Base-by-base conservation (phyloP, 371 early-diverging fungal genomes). In the Mortierella sp. region DNA sequence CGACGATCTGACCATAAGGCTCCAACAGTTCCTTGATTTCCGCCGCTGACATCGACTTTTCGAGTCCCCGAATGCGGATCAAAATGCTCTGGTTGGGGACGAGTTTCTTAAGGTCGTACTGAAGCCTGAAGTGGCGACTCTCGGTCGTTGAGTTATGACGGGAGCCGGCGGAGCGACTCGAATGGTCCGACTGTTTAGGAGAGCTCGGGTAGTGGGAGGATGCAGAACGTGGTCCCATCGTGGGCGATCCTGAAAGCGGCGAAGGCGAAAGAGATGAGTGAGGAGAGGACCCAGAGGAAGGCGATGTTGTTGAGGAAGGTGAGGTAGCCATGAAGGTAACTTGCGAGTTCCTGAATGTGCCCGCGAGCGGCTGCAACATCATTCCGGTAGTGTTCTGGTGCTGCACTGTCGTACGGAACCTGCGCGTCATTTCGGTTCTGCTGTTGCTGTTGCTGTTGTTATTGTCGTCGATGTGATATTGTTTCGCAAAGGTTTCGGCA, bases 1-100 rank as follows among this genome's bases (percentile, higher is more conserved):
- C 82, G 2, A 16, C 68, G 7, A 81, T 14, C 35, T 75, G 65
- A 1, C 85, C 82, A 71, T 71, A 85, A 12, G 24, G 54, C 8
- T 65, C 70, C 1, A 85, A 32, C 21, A 51, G 18, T n/a, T 73
- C 48, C 27, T 65, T 74, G 0, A 85, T 46, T 0, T 76, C 72
- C 2, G 49, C 21, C 27, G 79, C 85, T 0, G 70, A 76, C 14
- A 76, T 27, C 1, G 16, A 18, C 35, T 38, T 60, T 46, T 60
- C 55, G 18, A 81, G 75, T 6, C 76, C 46, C 8, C 32, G n/a
- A 48, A 83, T 72, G 16, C 75, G 76, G 29, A 80, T 29, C 21
- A 48, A 8, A 51, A 79, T 48, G n/a, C 14, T 44, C 6, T 83
- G 75, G 10, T 72, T 18, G 3, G 32, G 48, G 10, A 27, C n/a